phyloP scores from a whole-genome alignment of 768 basidiomycete genomes.

The Botryobasidium botryosum region DNA sequence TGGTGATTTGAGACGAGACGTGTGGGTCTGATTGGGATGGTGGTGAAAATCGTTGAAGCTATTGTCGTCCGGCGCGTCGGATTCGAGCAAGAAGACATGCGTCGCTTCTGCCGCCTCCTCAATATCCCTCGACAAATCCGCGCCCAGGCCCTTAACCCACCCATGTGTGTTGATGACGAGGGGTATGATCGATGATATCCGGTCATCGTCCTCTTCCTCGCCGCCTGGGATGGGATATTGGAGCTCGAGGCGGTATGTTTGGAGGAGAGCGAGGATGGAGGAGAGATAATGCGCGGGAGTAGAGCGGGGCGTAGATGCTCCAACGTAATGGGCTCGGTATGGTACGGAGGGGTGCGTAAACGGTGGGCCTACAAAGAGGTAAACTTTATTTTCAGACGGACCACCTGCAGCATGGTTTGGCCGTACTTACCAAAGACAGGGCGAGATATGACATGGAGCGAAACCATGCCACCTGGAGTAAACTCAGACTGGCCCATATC shows the following conservation, averaged over 20 bases:
- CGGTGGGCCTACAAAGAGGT: constrained; percentile 46
- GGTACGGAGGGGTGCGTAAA: constrained; percentile 72
- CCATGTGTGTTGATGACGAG: constrained; percentile 94
- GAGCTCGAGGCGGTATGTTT: constrained; percentile 52
- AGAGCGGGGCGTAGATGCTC: constrained; percentile 57
- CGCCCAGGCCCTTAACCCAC: constrained; percentile 88
- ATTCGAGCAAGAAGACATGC: constrained; percentile 41
- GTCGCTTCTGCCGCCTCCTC: constrained; percentile 47
- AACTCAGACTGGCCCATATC: constrained; percentile 94
- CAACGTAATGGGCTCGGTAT: constrained; percentile 62
- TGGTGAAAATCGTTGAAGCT: neutral
- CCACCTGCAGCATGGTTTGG: no score
- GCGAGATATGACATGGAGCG: constrained; percentile 50
- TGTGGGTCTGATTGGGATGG: neutral
- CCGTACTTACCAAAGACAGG: constrained; percentile 49
- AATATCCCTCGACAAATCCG: constrained; percentile 54
- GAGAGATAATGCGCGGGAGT: constrained; percentile 62
- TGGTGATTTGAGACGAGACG: neutral
- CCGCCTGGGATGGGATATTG: constrained; percentile 27
- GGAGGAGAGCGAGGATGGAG: constrained; percentile 45
- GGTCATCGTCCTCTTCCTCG: constrained; percentile 20
- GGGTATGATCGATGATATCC: constrained; percentile 46
- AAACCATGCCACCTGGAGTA: constrained; percentile 69
- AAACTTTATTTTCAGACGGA: neutral
- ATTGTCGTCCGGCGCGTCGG: no score